These are phyloP conservation scores for Melanopsichium pennsylvanicum DNA, from an alignment of 1,284 basidiomycete species.

Conservation along the genomic window DNA sequence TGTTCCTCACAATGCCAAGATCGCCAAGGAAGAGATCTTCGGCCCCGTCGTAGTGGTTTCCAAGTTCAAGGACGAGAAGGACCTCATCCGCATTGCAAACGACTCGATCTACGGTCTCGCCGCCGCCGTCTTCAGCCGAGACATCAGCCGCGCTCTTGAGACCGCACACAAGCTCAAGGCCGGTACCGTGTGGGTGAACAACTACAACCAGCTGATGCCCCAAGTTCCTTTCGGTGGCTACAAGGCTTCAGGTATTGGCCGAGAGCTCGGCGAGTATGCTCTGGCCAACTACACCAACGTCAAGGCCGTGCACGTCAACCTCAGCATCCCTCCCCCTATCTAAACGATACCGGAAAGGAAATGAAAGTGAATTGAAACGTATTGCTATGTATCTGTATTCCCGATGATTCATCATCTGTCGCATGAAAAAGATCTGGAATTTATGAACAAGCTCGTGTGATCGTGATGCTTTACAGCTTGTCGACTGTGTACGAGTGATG, in stretches of 20 bases:
- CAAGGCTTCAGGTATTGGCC: constrained; percentile 60
- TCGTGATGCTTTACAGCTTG: no score
- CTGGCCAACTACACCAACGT: constrained; percentile 78
- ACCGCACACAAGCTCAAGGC: constrained; percentile 81
- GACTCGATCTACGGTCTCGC: constrained; percentile 86
- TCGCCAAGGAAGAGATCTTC: constrained; percentile 78
- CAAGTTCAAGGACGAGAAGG: constrained; percentile 68
- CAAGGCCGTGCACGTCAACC: constrained; percentile 83
- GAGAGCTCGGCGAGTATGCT: constrained; percentile 63
- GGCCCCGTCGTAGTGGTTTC: constrained; percentile 75
- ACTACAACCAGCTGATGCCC: constrained; percentile 50
- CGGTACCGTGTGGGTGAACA: constrained; percentile 83
- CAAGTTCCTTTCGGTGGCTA: constrained; percentile 52
- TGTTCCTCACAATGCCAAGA: constrained; percentile 72
- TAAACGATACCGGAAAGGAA: constrained; percentile 6
- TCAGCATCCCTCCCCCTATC: constrained; percentile 65
- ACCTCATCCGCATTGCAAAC: constrained; percentile 78
- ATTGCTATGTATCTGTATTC: constrained; percentile 13
- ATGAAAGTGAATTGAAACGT: not conserved
- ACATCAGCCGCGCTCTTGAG: constrained; percentile 78
- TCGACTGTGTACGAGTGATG: no score
- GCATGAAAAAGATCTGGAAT: no score
- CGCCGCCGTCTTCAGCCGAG: constrained; percentile 82
- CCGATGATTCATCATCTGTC: constrained; percentile 12
- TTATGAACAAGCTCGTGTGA: no score